Evolutionary conservation across 2,329 filamentous ascomycete species (phyloP), one percentile per base, ranked within the genome.

Genomic region (Diaporthe humulicola): DNA sequence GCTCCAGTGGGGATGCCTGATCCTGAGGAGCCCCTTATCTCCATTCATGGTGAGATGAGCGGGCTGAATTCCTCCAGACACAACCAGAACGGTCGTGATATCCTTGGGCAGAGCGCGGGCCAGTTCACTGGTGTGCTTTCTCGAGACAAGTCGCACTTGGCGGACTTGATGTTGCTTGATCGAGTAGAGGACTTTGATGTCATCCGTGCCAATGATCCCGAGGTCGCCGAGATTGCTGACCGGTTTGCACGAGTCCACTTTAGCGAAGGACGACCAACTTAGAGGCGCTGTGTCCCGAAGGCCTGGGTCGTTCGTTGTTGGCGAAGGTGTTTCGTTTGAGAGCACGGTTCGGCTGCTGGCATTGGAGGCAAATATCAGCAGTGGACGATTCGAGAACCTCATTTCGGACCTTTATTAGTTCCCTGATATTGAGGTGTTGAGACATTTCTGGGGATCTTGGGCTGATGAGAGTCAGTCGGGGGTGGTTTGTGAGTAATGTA

Each of bases 11-110:
- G 52, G 28, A 36, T 10, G 19, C 12, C 40, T 14, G 6, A 33
- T n/a, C 28, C 48, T 4, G 45, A 71, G 10, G 56, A 72, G 48
- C 57, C 70, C 3, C n/a, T 60, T 3, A 4, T 61, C 48, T 25
- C 17, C 3, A n/a, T 42, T 15, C 17, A 50, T 25, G 70, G 48
- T 19, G 45, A 54, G 14, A 50, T 42, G 25, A 54, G 30, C n/a
- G 70, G 70, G 15, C 57, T 72, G 19, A 72, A 72, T 25, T 50
- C 70, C 3, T 72, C 70, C 36, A 72, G 48, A 5, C 60, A 54
- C 6, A 72, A 72, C 70, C 33, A 3, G 12, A 17, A 36, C 2
- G 36, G 38, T 28, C 19, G n/a, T 1, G 36, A 72, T 38, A 12
- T 52, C 3, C 57, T 72, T 25, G 70, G 70, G 4, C 25, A 45